These are phyloP conservation scores for Dactylellina haptotyla DNA, from an alignment of 2,329 filamentous ascomycete genomes.

Conservation along the genomic window DNA sequence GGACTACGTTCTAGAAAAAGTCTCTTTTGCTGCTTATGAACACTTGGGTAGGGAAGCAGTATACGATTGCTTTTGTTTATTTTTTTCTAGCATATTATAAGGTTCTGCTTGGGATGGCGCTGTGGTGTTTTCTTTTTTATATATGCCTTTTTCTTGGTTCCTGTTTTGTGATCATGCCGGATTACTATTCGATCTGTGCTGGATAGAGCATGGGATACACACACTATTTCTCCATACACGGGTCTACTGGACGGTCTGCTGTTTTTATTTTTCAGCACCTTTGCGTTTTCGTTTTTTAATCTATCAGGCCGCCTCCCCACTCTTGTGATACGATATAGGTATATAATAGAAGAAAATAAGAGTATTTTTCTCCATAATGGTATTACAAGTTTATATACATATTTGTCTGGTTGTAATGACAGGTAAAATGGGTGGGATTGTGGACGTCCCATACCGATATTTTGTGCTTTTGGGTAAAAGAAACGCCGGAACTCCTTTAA, in stretches of 20 bases:
- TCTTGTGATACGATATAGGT: not conserved
- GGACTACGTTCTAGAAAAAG: not conserved
- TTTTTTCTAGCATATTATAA: not conserved
- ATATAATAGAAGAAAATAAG: not conserved
- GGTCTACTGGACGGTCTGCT: not conserved
- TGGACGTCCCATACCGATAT: too few relatives aligned
- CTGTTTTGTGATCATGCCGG: too few relatives aligned
- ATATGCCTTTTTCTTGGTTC: too few relatives aligned
- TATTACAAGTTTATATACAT: too few relatives aligned
- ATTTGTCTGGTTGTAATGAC: too few relatives aligned
- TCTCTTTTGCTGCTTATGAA: not conserved
- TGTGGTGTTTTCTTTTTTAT: not conserved
- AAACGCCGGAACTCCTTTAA: too few relatives aligned
- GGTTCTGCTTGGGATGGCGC: not conserved
- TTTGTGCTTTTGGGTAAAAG: too few relatives aligned
- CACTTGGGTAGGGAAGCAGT: not conserved
- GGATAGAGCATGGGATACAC: conserved; percentile 2
- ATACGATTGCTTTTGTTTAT: not conserved
- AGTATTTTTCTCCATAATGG: too few relatives aligned
- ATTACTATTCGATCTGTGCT: not conserved
- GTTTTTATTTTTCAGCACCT: not conserved
- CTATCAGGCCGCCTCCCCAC: not conserved
- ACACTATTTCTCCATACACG: not conserved
- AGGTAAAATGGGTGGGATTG: too few relatives aligned
- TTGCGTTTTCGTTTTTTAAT: not conserved